These are phyloP conservation scores for Trichoderma virens DNA, from an alignment of 495 filamentous ascomycete species.

Conservation along the genomic window DNA sequence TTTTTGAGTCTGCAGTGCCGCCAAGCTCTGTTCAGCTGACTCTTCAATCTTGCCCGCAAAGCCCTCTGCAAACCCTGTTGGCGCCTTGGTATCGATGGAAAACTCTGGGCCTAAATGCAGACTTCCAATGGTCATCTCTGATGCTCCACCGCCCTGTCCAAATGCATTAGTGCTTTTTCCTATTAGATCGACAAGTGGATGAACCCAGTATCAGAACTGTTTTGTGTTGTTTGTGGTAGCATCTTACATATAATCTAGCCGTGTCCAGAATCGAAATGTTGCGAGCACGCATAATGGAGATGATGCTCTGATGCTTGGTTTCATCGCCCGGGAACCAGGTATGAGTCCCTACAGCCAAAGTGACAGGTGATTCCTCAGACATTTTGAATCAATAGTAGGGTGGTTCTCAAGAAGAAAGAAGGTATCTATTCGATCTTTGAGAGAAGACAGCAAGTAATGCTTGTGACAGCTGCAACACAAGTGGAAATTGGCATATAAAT, in stretches of 20 bases:
- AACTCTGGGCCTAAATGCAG: not conserved
- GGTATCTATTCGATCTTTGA: not conserved
- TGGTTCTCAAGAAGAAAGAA: not conserved
- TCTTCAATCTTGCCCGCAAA: not conserved
- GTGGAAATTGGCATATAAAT: too few relatives aligned
- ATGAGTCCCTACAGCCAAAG: not conserved
- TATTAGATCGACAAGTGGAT: not conserved
- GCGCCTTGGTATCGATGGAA: not conserved
- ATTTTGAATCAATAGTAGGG: not conserved
- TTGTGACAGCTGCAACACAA: too few relatives aligned
- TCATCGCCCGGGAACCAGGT: not conserved
- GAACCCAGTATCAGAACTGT: not conserved
- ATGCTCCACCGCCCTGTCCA: not conserved
- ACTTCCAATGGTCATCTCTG: not conserved
- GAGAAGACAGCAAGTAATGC: too few relatives aligned
- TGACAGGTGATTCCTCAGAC: not conserved
- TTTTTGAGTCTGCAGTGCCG: not conserved
- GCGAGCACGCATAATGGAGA: not conserved
- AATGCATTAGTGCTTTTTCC: not conserved
- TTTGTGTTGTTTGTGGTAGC: not conserved
- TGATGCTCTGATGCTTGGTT: not conserved
- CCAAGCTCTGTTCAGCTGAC: not conserved
- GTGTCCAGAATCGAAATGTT: not conserved
- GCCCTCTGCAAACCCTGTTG: not conserved
- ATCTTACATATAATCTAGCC: not conserved